These are phyloP conservation scores for Apiotrichum gracile DNA, from an alignment of 1,284 basidiomycete species.

Conservation along the genomic window DNA sequence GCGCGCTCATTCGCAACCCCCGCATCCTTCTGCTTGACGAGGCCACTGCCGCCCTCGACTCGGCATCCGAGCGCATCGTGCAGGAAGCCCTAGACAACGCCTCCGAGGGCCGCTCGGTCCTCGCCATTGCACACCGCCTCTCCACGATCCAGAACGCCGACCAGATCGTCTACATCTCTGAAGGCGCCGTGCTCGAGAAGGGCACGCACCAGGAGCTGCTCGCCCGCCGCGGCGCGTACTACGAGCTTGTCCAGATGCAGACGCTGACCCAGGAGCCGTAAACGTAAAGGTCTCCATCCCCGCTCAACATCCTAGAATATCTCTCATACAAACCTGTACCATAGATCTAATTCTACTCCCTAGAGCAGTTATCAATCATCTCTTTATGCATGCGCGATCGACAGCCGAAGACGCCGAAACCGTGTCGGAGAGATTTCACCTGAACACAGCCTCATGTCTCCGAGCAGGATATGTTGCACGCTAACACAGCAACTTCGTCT, in stretches of 20 bases:
- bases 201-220: constrained; percentile 85
- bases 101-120: constrained; percentile 79
- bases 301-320: too few relatives aligned
- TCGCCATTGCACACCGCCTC: constrained; percentile 86
- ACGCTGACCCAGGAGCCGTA: constrained; percentile 46
- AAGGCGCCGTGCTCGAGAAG: constrained; percentile 75
- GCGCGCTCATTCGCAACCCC: constrained; percentile 87
- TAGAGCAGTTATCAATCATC: too few relatives aligned
- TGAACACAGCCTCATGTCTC: too few relatives aligned
- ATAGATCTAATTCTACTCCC: too few relatives aligned
- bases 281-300: background rate
- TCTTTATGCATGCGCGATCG: too few relatives aligned
- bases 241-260: constrained; percentile 83
- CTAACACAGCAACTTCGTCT: too few relatives aligned
- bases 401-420: too few relatives aligned
- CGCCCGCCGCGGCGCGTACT: constrained; percentile 67
- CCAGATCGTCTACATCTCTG: constrained; percentile 87
- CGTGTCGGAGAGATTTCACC: too few relatives aligned
- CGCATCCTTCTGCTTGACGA: constrained; percentile 85
- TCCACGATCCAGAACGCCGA: constrained; percentile 93
- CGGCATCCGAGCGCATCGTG: constrained; percentile 87
- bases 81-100: constrained; percentile 90
- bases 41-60: constrained; percentile 90
- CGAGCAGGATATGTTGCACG: too few relatives aligned
- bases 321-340: too few relatives aligned